Conservation (phyloP, 192 early-diverging fungal species). For the Podila epicladia region DNA sequence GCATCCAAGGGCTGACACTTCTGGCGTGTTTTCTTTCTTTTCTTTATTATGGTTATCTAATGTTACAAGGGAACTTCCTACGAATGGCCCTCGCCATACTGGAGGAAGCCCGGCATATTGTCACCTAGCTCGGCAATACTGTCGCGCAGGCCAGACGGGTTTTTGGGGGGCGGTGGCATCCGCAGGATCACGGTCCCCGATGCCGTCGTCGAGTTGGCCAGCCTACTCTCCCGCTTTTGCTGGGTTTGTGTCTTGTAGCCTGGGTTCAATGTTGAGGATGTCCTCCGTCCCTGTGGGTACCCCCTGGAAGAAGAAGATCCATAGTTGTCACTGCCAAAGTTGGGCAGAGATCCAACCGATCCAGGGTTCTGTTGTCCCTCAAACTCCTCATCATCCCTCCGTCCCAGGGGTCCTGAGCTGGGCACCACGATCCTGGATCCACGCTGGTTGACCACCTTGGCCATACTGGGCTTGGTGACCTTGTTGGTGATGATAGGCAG, state of each 20-base stretch:
- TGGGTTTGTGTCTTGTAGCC: conserved; percentile 1
- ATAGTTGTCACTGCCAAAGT: background rate
- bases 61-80: no score
- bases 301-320: background rate
- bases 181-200: conserved; percentile 15
- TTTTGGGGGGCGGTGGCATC: conserved; percentile 31
- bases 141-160: conserved; percentile 76
- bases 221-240: background rate
- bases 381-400: background rate
- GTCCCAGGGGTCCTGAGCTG: background rate
- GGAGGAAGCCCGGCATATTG: conserved; percentile 85
- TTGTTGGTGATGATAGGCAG: conserved; percentile 34
- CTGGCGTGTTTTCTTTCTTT: background rate
- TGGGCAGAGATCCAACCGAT: conserved; percentile 15
- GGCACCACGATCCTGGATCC: conserved; percentile 21
- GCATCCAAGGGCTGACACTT: background rate
- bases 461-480: conserved; percentile 32
- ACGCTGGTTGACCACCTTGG: conserved; percentile 28
- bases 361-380: conserved; percentile 15
- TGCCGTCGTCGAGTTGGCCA: conserved; percentile 1
- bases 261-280: conserved; percentile 32
- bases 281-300: conserved; percentile 8
- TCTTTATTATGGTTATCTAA: background rate
- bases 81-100: conserved; percentile 97
- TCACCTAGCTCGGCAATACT: conserved; percentile 93